phyloP scores from a whole-genome alignment of 1,284 basidiomycete genomes.

The Megacollybia platyphylla region DNA sequence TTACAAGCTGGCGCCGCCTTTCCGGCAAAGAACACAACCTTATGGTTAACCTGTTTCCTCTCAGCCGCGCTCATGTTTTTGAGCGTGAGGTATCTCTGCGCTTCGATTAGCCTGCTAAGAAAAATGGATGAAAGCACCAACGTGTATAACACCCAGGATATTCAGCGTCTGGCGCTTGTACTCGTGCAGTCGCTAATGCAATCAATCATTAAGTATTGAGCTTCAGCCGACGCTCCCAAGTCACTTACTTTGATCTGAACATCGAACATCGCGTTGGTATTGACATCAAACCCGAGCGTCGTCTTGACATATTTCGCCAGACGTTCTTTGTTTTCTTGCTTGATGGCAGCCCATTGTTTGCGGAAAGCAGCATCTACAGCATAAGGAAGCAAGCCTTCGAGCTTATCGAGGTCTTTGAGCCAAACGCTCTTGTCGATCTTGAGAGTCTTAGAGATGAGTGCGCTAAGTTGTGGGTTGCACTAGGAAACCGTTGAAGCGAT shows the following conservation, averaged over 20 bases:
- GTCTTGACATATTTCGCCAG: constrained; percentile 68
- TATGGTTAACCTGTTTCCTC: constrained; percentile 68
- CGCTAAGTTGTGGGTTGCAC: constrained; percentile 80
- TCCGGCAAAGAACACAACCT: constrained; percentile 84
- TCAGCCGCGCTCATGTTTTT: constrained; percentile 70
- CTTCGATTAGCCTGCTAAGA: constrained; percentile 5
- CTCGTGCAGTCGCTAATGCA: constrained; percentile 74
- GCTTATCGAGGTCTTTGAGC: constrained; percentile 68
- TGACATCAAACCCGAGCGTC: constrained; percentile 64
- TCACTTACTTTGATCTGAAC: constrained; percentile 76
- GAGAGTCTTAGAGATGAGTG: constrained; percentile 74
- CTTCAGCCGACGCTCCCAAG: neutral
- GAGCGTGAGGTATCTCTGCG: constrained; percentile 66
- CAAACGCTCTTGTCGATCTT: constrained; percentile 62
- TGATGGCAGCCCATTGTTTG: constrained; percentile 70
- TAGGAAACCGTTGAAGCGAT: constrained; percentile 15
- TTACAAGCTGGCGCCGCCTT: constrained; percentile 75
- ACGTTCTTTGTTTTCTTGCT: constrained; percentile 79
- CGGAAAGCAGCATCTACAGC: constrained; percentile 66
- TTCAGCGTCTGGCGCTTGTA: constrained; percentile 88
- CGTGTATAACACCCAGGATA: constrained; percentile 78
- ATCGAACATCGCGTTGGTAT: constrained; percentile 80
- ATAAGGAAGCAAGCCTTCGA: constrained; percentile 56
- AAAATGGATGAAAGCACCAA: constrained; percentile 18
- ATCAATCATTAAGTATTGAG: constrained; percentile 5